phyloP scores from a whole-genome alignment of 2,329 filamentous ascomycete species.

The Pseudomassariella vexata region DNA sequence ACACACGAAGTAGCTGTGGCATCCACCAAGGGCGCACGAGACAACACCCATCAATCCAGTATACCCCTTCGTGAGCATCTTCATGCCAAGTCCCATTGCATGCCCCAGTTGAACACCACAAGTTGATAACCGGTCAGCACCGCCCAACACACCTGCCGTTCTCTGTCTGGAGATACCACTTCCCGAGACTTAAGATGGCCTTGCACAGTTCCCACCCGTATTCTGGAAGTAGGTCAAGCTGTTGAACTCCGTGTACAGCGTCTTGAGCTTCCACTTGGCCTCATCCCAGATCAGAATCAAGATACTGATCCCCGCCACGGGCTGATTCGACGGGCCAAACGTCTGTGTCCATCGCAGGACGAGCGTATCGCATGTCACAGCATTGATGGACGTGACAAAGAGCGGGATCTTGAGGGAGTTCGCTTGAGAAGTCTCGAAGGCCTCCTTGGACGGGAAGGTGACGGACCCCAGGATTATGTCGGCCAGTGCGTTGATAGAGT shows the following conservation, averaged over 20 bases:
- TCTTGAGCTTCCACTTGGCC: constrained; percentile 22
- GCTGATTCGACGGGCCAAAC: constrained; percentile 13
- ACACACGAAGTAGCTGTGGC: too few relatives aligned
- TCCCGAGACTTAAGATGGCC: too few relatives aligned
- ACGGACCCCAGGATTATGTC: constrained; percentile 19
- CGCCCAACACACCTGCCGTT: too few relatives aligned
- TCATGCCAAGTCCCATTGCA: too few relatives aligned
- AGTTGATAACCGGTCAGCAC: too few relatives aligned
- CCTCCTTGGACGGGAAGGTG: constrained; percentile 24
- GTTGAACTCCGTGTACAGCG: constrained; percentile 28
- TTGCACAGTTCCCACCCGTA: constrained; percentile 19
- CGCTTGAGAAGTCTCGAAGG: constrained; percentile 21
- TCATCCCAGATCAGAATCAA: constrained; percentile 14
- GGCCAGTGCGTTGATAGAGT: constrained; percentile 26
- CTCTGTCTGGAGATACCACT: too few relatives aligned
- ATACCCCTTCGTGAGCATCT: too few relatives aligned
- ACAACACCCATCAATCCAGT: too few relatives aligned
- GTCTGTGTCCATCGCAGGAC: constrained; percentile 25
- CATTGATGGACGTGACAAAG: constrained; percentile 16
- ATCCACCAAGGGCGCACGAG: too few relatives aligned
- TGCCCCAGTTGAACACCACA: too few relatives aligned
- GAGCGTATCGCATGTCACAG: constrained; percentile 23
- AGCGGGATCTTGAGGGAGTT: constrained; percentile 24
- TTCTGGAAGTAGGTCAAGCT: constrained; percentile 18
- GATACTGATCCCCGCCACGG: constrained; percentile 25